Evolutionary conservation across 257 asterid species (phyloP), one percentile per base, ranked within the genome.

Genomic region (Petrea volubilis): DNA sequence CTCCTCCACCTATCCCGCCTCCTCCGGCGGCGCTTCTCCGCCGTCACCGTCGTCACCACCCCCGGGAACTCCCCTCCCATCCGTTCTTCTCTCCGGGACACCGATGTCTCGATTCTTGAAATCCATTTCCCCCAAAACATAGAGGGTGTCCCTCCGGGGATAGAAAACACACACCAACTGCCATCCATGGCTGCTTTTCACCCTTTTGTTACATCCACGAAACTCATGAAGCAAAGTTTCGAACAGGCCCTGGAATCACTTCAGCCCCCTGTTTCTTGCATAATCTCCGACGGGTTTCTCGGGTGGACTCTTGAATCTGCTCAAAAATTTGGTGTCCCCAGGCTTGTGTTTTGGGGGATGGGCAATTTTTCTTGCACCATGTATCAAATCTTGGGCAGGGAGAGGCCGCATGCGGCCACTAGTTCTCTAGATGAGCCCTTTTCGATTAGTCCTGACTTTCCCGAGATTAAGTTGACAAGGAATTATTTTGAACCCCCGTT

Each of bases 21-120:
- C 76, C 89, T 92, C 67, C 86, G 68, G 29, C 82, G 52, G 34
- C 85, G 83, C n/a, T 76, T 83, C 18, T 46, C 85, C 67, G 34
- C 79, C 47, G 85, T 89, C 56, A 89, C 97, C 21, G 38, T 92
- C 55, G n/a, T 86, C 93, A 80, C 97, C 76, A 92, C 97, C 70
- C 60, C 89, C 43, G 80, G 60, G 1, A 89, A 89, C 88, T 72
- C 86, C 55, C 79, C 81, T 0, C 15, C 75, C 44, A 73, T 92
- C 70, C 81, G 62, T 0, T 52, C 83, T 7, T 40, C 27, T 29
- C 88, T 87, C 64, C n/a, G 18, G 6, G 89, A 75, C 57, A 23
- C 25, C 36, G 52, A 43, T 3, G 58, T 87, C 50, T 46, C 85
- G 12, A 13, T 92, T 0, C 13, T 86, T 47, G 92, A 82, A 12